Base-by-base conservation (phyloP, 2,329 filamentous ascomycete species). In the Sporothrix globosa region DNA sequence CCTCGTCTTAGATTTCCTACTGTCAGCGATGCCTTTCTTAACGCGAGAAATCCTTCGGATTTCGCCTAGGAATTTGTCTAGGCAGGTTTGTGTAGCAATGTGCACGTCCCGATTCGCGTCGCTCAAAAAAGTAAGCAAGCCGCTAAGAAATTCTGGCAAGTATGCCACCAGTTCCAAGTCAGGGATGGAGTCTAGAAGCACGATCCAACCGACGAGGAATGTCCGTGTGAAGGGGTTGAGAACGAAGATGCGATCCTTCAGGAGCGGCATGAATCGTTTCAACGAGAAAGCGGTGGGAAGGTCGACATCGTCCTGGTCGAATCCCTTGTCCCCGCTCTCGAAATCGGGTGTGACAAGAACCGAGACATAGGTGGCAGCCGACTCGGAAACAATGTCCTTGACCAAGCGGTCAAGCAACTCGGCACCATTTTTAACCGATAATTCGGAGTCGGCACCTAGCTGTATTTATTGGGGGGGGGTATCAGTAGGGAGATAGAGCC, bases 341-440 rank as follows among this genome's bases (percentile, higher is more conserved):
- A 80, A 80, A 1, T 80, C 81, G 0, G 81, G 75, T 86, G 76
- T 75, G 74, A 96, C 91, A 30, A 99, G 83, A 11, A 97, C 87
- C 0, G 96, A 98, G 7, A 98, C 90, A 79, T 99, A 99, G 4
- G 93, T 96, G 56, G 95, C 92, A 17, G 95, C 94, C 6, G 94
- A 97, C 80, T 98, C 95, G 2, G 94, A 92, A 3, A 98, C 93
- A 72, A 98, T 97, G 76, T 98, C 94, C 80, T 97, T 97, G 77
- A 99, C 90, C 63, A 99, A 86, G 41, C 96, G 91, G 81, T 99
- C 96, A 10, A 99, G 86, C 65, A 99, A 86, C 79, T 99, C 96
- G 27, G 96, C 96, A 39, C 96, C 96, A 78, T 99, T 99, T 81
- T 99, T 99, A 71, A 99, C 96, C 0, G 95, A 98, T 5, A 97